Conservation (phyloP, 2,329 filamentous ascomycete species). For the Colletotrichum noveboracense region DNA sequence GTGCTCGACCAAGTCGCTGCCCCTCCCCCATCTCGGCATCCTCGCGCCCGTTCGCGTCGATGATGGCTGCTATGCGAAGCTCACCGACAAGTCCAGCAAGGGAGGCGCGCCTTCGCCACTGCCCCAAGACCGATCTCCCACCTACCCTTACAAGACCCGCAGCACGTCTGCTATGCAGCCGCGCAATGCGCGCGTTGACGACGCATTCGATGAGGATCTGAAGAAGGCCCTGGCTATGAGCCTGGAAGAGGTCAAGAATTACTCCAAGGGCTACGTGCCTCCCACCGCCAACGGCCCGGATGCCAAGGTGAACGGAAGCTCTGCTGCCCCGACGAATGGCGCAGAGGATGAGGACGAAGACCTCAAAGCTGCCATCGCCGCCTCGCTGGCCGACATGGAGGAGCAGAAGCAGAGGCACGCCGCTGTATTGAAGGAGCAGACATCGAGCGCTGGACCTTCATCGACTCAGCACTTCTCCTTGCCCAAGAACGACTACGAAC, state of each 20-base stretch:
- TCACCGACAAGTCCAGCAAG: conserved; percentile 75
- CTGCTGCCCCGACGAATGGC: conserved; percentile 39
- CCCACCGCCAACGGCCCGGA: conserved; percentile 46
- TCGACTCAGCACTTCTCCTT: conserved; percentile 60
- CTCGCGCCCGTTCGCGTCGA: conserved; percentile 90
- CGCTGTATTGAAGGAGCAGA: conserved; percentile 81
- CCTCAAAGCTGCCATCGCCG: conserved; percentile 91
- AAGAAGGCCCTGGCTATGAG: conserved; percentile 97
- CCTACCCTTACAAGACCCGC: conserved; percentile 66
- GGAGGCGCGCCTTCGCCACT: conserved; percentile 31
- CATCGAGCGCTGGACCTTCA: conserved; percentile 56
- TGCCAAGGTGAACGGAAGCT: conserved; percentile 35
- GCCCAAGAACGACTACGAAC: conserved; percentile 91
- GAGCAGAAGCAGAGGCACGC: conserved; percentile 94
- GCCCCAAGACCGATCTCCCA: conserved; percentile 48
- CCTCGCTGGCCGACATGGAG: conserved; percentile 95
- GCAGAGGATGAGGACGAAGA: conserved; percentile 91
- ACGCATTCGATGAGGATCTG: conserved; percentile 92
- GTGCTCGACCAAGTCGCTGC: conserved; percentile 87
- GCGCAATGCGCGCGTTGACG: conserved; percentile 84
- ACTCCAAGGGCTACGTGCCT: conserved; percentile 75
- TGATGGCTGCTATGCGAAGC: conserved; percentile 90
- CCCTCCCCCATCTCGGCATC: conserved; percentile 92
- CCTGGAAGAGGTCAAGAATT: conserved; percentile 85
- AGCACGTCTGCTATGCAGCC: conserved; percentile 81